A percentile compares a stretch with the other conserved stretches of the same genome.
These are phyloP conservation scores for Chaetomium olivaceum DNA, from an alignment of 2,329 filamentous ascomycete species.

Conservation along the genomic window DNA sequence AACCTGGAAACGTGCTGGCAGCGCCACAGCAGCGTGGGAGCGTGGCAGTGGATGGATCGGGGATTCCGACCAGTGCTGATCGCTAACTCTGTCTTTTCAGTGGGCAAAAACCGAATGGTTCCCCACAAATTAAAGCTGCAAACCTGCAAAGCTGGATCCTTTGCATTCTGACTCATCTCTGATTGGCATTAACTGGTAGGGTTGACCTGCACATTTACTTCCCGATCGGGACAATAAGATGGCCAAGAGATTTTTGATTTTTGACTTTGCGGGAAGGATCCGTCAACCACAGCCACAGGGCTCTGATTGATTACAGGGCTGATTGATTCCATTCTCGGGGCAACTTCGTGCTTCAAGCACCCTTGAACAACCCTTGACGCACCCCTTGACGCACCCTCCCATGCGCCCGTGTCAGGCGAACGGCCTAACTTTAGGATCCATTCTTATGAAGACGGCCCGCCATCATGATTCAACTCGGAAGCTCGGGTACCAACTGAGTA, in stretches of 20 bases:
- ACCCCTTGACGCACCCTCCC: too few relatives aligned
- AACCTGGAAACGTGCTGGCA: not conserved
- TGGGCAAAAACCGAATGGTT: not conserved
- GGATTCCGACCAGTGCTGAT: not conserved
- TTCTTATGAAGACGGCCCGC: not conserved
- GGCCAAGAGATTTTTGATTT: constrained; percentile 14
- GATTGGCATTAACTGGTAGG: not conserved
- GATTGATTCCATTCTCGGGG: not conserved
- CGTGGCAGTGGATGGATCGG: not conserved
- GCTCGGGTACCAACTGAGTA: not conserved
- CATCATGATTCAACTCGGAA: not conserved
- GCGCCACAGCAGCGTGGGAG: not conserved
- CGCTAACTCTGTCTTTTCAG: not conserved
- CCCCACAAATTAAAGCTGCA: constrained; percentile 2
- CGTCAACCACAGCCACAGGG: constrained; percentile 5
- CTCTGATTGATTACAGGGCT: too few relatives aligned
- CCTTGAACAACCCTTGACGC: too few relatives aligned
- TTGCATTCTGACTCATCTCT: not conserved
- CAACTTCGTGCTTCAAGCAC: not conserved
- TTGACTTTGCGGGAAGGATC: not conserved
- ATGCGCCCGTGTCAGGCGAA: not conserved
- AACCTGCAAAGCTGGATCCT: not conserved
- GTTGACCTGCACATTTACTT: constrained; percentile 2
- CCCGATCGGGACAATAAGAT: constrained; percentile 10
- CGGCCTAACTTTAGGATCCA: not conserved